A percentile compares a stretch with the other conserved stretches of the same genome.
These are phyloP conservation scores for Aspergillus conjunctus DNA, from an alignment of 495 filamentous ascomycete genomes.

Conservation along the genomic window DNA sequence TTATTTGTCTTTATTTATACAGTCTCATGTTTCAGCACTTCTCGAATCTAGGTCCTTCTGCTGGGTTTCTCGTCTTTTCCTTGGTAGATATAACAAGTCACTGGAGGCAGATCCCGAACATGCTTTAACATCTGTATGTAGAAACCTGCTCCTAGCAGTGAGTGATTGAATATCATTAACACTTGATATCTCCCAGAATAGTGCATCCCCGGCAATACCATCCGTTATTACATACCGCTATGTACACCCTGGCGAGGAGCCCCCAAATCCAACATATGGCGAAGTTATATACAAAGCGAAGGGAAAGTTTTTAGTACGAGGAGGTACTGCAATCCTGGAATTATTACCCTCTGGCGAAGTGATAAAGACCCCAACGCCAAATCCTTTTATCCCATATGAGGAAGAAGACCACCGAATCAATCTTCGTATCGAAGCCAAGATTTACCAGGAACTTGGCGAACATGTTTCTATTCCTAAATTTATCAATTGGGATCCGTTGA, in stretches of 20 bases:
- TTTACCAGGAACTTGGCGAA: background rate
- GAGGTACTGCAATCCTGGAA: background rate
- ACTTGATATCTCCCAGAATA: background rate
- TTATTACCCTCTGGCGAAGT: background rate
- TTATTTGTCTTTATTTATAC: slow-evolving; percentile 5
- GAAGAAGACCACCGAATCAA: background rate
- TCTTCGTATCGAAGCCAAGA: slow-evolving; percentile 5
- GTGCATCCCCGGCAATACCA: background rate
- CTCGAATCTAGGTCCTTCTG: background rate
- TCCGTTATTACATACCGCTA: slow-evolving; percentile 3
- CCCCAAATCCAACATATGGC: slow-evolving; percentile 1
- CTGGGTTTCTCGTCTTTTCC: slow-evolving; percentile 1
- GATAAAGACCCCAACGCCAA: slow-evolving; percentile 1
- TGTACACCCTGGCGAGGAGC: background rate
- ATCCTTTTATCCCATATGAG: background rate
- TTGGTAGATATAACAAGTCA: slow-evolving; percentile 3
- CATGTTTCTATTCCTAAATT: background rate
- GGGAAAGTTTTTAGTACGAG: background rate
- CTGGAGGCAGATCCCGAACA: background rate
- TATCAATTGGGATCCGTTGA: background rate
- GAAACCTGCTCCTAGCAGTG: background rate
- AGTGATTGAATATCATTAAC: background rate
- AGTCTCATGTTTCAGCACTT: background rate
- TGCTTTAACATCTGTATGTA: slow-evolving; percentile 3
- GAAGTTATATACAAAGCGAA: background rate